phyloP scores from a whole-genome alignment of 192 early-diverging fungal species.

The Lunasporangiospora selenospora region DNA sequence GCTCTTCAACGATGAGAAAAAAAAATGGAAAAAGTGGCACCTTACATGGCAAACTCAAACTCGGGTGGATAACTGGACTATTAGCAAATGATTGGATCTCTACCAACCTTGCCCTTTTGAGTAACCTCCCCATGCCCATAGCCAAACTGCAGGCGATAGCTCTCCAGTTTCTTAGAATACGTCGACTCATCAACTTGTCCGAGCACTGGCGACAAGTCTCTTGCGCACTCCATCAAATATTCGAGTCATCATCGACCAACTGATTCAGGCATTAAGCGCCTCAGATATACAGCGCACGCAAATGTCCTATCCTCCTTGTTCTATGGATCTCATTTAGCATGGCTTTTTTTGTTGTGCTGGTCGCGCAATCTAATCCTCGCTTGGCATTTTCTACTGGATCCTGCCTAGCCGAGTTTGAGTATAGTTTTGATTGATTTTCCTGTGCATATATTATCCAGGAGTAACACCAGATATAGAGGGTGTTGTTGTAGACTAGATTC shows the following conservation, averaged over 20 bases:
- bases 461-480: too few relatives aligned
- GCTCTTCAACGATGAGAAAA: too few relatives aligned
- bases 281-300: constrained; percentile 12
- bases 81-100: constrained; percentile 5
- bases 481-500: too few relatives aligned
- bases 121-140: constrained; percentile 5
- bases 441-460: too few relatives aligned
- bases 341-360: constrained; percentile 18
- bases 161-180: constrained; percentile 6
- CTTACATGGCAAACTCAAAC: not conserved
- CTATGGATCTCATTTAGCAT: constrained; percentile 9
- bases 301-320: constrained; percentile 14
- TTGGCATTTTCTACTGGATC: too few relatives aligned
- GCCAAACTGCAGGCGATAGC: constrained; percentile 18
- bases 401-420: too few relatives aligned
- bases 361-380: too few relatives aligned
- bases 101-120: constrained; percentile 11
- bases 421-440: too few relatives aligned
- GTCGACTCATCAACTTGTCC: constrained; percentile 14
- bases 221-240: constrained; percentile 1
- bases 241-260: constrained; percentile 16
- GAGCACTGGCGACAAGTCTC: constrained; percentile 39
- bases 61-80: constrained; percentile 13
- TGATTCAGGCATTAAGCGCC: constrained; percentile 16
- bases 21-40: too few relatives aligned